Evolutionary conservation across 1,139 yeast genomes (phyloP).

Genomic region (Hyphopichia wangnamkhiaoensis): DNA sequence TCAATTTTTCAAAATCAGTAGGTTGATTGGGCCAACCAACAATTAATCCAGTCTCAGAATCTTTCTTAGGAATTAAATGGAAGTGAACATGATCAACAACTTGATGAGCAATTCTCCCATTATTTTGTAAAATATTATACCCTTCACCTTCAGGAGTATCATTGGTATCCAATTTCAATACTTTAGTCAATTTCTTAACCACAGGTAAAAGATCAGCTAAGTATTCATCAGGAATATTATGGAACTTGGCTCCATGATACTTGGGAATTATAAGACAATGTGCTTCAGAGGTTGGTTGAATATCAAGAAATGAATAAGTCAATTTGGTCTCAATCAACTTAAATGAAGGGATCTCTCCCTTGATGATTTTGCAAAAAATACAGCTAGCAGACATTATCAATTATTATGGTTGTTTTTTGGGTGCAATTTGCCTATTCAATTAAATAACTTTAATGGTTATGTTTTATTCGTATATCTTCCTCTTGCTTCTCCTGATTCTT

Average conservation of each 20-base stretch:
- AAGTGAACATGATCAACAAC: conserved; percentile 94
- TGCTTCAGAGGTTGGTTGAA: conserved; percentile 86
- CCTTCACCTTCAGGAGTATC: conserved; percentile 69
- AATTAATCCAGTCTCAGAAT: conserved; percentile 65
- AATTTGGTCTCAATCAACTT: conserved; percentile 81
- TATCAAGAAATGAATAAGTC: conserved; percentile 83
- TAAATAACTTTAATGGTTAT: conserved; percentile 4
- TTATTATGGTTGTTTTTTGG: conserved; percentile 8
- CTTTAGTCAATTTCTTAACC: conserved; percentile 79
- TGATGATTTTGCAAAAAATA: conserved; percentile 88
- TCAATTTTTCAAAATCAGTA: conserved; percentile 70
- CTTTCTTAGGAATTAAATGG: conserved; percentile 89
- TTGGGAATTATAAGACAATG: conserved; percentile 90
- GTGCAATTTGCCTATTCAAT: not conserved
- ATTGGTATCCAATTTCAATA: conserved; percentile 60
- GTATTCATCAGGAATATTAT: conserved; percentile 88
- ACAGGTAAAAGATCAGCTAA: conserved; percentile 82
- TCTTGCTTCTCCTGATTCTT: too few relatives aligned
- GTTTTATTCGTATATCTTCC: not conserved
- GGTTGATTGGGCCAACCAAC: conserved; percentile 93
- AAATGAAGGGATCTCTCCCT: conserved; percentile 91
- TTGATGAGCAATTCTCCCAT: conserved; percentile 93
- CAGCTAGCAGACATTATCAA: conserved; percentile 55
- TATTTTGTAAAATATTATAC: conserved; percentile 87
- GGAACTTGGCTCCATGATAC: conserved; percentile 88